Percentiles rank a stretch among this genome's conserved stretches.
phyloP scores from a whole-genome alignment of 306 rosid species.

The Cyclanthera cordifolia region DNA sequence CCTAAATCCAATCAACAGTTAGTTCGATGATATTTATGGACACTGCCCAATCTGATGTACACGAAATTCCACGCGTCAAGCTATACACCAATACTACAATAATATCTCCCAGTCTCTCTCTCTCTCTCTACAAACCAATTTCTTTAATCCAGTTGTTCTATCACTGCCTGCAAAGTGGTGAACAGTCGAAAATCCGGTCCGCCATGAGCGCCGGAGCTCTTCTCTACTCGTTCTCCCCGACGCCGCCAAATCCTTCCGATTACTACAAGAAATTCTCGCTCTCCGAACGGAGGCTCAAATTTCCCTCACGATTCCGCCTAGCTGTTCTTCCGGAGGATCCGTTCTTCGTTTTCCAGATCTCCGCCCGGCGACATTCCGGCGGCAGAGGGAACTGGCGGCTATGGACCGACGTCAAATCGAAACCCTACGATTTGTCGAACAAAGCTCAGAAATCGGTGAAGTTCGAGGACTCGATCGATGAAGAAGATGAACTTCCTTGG shows the following conservation, averaged over 20 bases:
- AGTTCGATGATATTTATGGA: not conserved
- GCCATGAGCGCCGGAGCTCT: conserved; percentile 63
- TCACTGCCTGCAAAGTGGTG: not conserved
- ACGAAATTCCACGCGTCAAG: conserved; percentile 7
- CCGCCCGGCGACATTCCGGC: conserved; percentile 14
- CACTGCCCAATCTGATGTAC: not conserved
- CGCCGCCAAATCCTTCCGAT: conserved; percentile 25
- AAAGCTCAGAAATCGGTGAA: conserved; percentile 28
- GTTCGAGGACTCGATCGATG: conserved; percentile 20
- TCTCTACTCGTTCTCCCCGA: conserved; percentile 39
- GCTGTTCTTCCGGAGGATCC: conserved; percentile 12
- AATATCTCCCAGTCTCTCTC: conserved; percentile 11
- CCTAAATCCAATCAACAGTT: too few relatives aligned
- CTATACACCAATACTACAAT: not conserved
- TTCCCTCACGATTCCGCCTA: conserved; percentile 7
- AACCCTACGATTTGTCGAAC: conserved; percentile 29
- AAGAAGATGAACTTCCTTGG: conserved; percentile 39
- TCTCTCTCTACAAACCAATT: too few relatives aligned
- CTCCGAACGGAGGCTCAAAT: conserved; percentile 7
- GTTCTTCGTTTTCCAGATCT: conserved; percentile 17
- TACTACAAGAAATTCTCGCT: conserved; percentile 14
- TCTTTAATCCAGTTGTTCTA: not conserved
- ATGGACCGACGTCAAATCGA: conserved; percentile 57
- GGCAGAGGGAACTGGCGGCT: conserved; percentile 29
- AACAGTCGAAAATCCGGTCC: conserved; percentile 5